Evolutionary conservation across 805 yeast species (phyloP).

Genomic region (Maudiozyma turicensis): DNA sequence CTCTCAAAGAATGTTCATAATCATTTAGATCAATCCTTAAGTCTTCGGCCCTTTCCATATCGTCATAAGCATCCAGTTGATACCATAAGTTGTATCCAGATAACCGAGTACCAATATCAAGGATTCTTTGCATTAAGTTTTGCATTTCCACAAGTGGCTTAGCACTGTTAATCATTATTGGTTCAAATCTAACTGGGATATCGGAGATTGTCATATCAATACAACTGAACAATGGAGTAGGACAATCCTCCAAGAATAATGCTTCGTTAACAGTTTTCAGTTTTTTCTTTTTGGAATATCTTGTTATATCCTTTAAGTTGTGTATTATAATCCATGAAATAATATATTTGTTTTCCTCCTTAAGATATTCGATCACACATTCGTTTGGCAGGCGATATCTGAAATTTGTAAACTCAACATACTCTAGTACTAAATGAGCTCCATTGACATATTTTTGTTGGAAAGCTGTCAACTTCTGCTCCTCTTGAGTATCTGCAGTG

Average conservation of each 20-base stretch:
- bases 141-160: slow-evolving; percentile 46
- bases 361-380: slow-evolving; percentile 51
- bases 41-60: slow-evolving; percentile 55
- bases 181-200: slow-evolving; percentile 57
- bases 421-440: slow-evolving; percentile 78
- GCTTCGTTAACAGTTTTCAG: slow-evolving; percentile 10
- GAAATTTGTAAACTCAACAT: slow-evolving; percentile 64
- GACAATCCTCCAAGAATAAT: slow-evolving; percentile 29
- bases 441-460: slow-evolving; percentile 60
- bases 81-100: slow-evolving; percentile 69
- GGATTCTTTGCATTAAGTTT: slow-evolving; percentile 48
- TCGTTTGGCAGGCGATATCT: slow-evolving; percentile 71
- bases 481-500: slow-evolving; percentile 29
- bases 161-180: slow-evolving; percentile 59
- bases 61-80: slow-evolving; percentile 67
- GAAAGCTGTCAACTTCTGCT: slow-evolving; percentile 52
- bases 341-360: slow-evolving; percentile 20
- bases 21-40: slow-evolving; percentile 47
- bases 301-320: slow-evolving; percentile 21
- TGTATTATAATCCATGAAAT: slow-evolving; percentile 29
- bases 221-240: slow-evolving; percentile 41
- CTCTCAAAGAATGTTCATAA: slow-evolving; percentile 39
- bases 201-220: slow-evolving; percentile 55
- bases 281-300: slow-evolving; percentile 15
- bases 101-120: slow-evolving; percentile 50